Evolutionary conservation across 73 alveolate species (phyloP), one percentile per base, ranked within the genome.

Genomic region (Tetrahymena malaccensis): DNA sequence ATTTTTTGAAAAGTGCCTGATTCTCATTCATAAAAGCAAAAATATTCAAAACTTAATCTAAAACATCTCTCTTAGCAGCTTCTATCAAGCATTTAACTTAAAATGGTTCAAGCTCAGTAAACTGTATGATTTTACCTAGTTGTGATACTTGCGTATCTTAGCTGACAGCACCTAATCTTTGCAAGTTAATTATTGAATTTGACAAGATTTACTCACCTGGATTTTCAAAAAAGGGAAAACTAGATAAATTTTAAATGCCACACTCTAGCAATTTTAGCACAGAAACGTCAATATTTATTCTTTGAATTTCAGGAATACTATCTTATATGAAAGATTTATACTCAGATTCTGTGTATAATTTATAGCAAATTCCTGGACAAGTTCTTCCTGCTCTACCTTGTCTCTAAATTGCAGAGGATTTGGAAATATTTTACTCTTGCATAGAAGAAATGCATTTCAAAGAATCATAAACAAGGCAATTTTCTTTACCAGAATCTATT

Each of bases 401-500:
- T 84, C 99, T 94, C 94, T 98, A 85, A 31, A 93, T 95, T 0
- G 99, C 98, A 34, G 98, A 97, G 34, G 96, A 94, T 84, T 98
- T 93, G 3, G 98, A 97, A 83, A 99, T 97, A 31, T 98, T 98
- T 34, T 97, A 97, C 35, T 98, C 96, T 96, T 96, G 94, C 19
- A 99, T 96, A 15, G 99, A 96, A 95, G 98, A 99, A 40, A 99
- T 98, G 43, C 98, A 98, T 84, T 98, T 97, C 50, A 98, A 97
- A 21, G 97, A 97, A 96, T 97, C 94, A 96, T 95, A 98, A n/a
- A 97, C 96, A 84, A 99, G 97, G 84, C 97, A 95, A 95, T 99
- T 99, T 44, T 93, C 98, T 94, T 97, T 97, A 5, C 99, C 99
- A 35, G 98, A 96, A 96, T 99, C 99, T 11, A 99, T 96, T 43